Percentiles rank a stretch among this genome's conserved stretches.
These are phyloP conservation scores for Phtheirospermum japonicum DNA, from an alignment of 257 asterid genomes.

Conservation along the genomic window DNA sequence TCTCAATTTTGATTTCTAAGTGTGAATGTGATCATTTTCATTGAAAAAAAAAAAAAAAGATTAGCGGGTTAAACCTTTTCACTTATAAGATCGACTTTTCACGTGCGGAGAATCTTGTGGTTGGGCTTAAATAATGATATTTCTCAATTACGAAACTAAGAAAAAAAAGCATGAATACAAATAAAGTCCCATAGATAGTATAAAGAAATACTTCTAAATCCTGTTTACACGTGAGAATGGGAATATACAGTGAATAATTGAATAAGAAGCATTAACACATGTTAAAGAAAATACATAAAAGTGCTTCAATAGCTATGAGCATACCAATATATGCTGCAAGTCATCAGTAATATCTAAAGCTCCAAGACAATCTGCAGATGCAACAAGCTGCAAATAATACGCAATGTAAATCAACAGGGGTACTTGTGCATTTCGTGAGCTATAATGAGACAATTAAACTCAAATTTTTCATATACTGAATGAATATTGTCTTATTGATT, in stretches of 20 bases:
- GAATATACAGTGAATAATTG: not conserved
- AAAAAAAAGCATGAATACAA: not conserved
- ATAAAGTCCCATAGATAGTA: no score
- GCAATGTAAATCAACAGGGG: conserved; percentile 27
- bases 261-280: conserved; percentile 9
- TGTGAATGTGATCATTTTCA: no score
- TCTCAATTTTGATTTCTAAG: no score
- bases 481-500: not conserved
- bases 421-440: conserved; percentile 20
- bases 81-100: not conserved
- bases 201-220: not conserved
- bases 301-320: conserved; percentile 28
- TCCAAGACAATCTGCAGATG: conserved; percentile 98
- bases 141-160: not conserved
- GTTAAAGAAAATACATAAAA: conserved; percentile 13
- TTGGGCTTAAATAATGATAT: not conserved
- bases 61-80: no score
- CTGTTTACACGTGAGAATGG: no score
- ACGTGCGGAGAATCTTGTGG: no score
- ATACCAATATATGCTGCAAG: conserved; percentile 89
- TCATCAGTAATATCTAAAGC: conserved; percentile 94
- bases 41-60: no score
- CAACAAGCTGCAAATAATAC: conserved; percentile 74
- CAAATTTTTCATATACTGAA: conserved; percentile 2
- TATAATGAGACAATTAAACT: conserved; percentile 15